These are phyloP conservation scores for Arachis stenosperma DNA, from an alignment of 306 rosid species.

Conservation along the genomic window DNA sequence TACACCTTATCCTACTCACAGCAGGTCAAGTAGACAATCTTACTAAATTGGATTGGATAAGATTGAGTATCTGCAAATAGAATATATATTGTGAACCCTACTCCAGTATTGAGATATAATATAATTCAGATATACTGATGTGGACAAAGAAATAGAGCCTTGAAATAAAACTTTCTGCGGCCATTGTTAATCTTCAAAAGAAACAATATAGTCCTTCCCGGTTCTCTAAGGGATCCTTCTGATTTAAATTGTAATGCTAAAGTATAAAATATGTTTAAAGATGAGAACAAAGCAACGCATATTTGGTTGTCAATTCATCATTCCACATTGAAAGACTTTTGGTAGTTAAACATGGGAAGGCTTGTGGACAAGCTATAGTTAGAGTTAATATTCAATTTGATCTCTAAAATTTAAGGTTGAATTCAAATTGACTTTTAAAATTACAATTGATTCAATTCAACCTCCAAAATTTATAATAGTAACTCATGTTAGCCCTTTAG, in stretches of 20 bases:
- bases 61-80: too few species aligned
- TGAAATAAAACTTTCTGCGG: neutral
- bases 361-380: too few species aligned
- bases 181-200: neutral
- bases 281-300: conserved; percentile 6
- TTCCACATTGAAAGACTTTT: conserved; percentile 13
- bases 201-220: neutral
- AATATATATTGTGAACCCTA: too few species aligned
- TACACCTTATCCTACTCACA: too few species aligned
- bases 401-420: too few species aligned
- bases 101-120: neutral
- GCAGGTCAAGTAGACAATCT: too few species aligned
- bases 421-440: too few species aligned
- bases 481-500: too few species aligned
- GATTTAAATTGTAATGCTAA: neutral
- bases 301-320: conserved; percentile 25
- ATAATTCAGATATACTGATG: neutral
- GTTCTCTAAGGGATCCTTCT: neutral
- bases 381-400: too few species aligned
- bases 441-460: too few species aligned
- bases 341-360: neutral
- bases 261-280: neutral
- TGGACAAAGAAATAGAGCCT: neutral
- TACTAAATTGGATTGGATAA: too few species aligned
- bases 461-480: too few species aligned